Evolutionary conservation across 2,329 filamentous ascomycete genomes (phyloP), one percentile per base, ranked within the genome.

Genomic region (Botryosphaeria dothidea): DNA sequence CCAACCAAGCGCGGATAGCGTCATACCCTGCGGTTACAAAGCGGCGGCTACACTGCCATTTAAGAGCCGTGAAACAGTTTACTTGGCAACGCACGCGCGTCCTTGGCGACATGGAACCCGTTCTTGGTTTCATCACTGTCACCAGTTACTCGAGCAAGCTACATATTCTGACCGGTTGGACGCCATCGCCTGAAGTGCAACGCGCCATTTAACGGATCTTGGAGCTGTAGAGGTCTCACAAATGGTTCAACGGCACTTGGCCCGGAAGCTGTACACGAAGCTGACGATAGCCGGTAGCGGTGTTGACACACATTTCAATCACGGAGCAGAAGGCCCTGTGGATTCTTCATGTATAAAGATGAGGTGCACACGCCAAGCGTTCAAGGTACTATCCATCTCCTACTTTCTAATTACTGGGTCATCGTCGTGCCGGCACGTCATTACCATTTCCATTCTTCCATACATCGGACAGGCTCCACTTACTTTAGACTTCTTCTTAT

Each of bases 31-130:
- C 4, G 23, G 31, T 8, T 4, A 56, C 31, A 23, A 29, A 25
- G 21, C 2, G n/a, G 31, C 51, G 31, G 51, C 19, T 25, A 8
- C 13, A 41, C n/a, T 25, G 29, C 51, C 13, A 23, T 31, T 51
- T 51, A 9, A 51, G 48, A n/a, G 48, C 48, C 25, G 25, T 56
- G 31, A 56, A 56, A 56, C 51, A 25, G 51, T 38, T 56, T 56
- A 38, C 31, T 56, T 38, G 51, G 31, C 51, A 17, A 11, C 19
- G 15, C 25, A 38, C 29, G 34, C 31, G 34, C 31, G 29, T 21
- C 34, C 51, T 56, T 56, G 51, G 51, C 51, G 25, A 38, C 4
- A 31, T 9, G 13, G 19, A 51, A 11, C 17, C 51, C n/a, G 31
- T 36, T 56, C 8, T 23, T 38, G 31, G 51, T 56, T 56, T 56